Evolutionary conservation across 768 basidiomycete species (phyloP), one percentile per base, ranked within the genome.

Genomic region (Leucogyrophana mollusca): DNA sequence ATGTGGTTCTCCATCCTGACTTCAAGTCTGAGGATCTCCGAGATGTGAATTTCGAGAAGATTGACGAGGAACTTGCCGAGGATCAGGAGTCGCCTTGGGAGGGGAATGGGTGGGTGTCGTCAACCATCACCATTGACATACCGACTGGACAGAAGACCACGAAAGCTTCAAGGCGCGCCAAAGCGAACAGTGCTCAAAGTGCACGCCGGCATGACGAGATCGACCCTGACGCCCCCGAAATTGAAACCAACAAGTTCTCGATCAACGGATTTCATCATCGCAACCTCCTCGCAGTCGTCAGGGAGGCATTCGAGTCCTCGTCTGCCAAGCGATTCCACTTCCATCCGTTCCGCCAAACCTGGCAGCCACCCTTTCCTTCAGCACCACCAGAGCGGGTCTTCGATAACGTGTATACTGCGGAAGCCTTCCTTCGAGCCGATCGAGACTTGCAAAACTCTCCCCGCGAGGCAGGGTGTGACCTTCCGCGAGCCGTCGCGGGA

Each of bases 81-180:
- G 50, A 55, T 18, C 49, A 51, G 1, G 49, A 53, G 13, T 40
- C 52, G 30, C 39, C 43, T 3, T 45, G 45, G 16, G 56, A 56
- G 24, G 51, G 56, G 1, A 55, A 57, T 37, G 60, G 60, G 21
- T 64, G 61, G 61, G 52, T 45, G 18, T 40, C 22, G 11, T 53
- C 56, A 0, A 46, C 49, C 4, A 52, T 61, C n/a, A 39, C 51
- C 2, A 58, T 64, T 22, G 20, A 56, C 10, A 52, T 62, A 13
- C 62, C 61, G 8, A 51, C 49, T 9, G 58, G 55, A 3, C 43
- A 54, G 39, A 57, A 57, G 40, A 40, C 49, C n/a, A 55, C 59
- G 10, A 55, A 57, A 27, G 53, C 46, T 3, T 34, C 43, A 3
- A 44, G 41, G 25, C 38, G 52, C 6, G 42, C 48, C 23, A n/a